These are phyloP conservation scores for Taphrina flavorubra DNA, from an alignment of 1,139 yeast genomes.

Conservation along the genomic window DNA sequence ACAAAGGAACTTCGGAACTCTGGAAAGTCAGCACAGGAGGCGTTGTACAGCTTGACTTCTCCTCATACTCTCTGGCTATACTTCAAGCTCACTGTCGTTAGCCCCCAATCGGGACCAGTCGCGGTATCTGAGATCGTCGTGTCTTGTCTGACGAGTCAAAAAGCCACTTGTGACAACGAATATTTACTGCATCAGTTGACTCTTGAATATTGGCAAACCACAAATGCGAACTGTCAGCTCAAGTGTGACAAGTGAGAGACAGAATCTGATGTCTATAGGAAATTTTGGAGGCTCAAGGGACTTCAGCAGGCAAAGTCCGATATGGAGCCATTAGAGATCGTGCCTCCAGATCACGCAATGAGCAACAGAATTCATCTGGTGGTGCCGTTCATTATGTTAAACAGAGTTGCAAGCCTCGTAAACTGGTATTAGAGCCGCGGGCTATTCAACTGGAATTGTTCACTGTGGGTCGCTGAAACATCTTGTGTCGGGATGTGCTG, in stretches of 20 bases:
- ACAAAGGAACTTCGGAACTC: too few species aligned
- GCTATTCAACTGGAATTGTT: constrained; percentile 43
- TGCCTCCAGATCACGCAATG: constrained; percentile 15
- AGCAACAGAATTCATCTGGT: not conserved
- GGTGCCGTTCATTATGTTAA: not conserved
- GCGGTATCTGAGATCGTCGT: too few species aligned
- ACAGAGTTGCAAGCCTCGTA: not conserved
- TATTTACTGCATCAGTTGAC: not conserved
- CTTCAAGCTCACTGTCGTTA: too few species aligned
- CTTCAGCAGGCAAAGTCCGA: constrained; percentile 48
- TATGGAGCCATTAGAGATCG: constrained; percentile 49
- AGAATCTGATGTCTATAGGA: constrained; percentile 42
- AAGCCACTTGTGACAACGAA: not conserved
- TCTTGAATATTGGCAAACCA: not conserved
- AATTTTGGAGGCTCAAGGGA: constrained; percentile 42
- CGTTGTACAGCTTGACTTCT: too few species aligned
- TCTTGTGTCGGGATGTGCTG: not conserved
- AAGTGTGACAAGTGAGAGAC: too few species aligned
- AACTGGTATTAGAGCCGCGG: constrained; percentile 20
- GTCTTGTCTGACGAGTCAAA: too few species aligned
- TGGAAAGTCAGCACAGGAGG: too few species aligned
- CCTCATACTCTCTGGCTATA: too few species aligned
- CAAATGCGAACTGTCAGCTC: not conserved
- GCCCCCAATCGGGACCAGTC: too few species aligned
- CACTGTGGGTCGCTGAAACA: not conserved